A percentile compares a stretch with the other conserved stretches of the same genome.
phyloP scores from a whole-genome alignment of 2,329 filamentous ascomycete genomes.

The Paraphaeosphaeria sporulosa region DNA sequence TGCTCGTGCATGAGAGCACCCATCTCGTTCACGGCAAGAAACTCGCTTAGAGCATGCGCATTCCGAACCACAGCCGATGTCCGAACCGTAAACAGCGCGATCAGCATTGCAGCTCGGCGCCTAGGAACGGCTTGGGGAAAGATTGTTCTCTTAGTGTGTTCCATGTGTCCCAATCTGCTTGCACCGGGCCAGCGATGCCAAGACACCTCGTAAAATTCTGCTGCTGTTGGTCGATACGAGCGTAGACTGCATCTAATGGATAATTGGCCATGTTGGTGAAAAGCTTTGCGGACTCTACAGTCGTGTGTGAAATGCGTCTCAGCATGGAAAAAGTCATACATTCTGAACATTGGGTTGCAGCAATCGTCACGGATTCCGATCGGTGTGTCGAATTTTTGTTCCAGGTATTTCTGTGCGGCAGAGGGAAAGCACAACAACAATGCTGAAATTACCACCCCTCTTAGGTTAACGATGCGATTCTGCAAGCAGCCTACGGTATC shows the following conservation, averaged over 20 bases:
- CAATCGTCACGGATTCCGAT: neutral
- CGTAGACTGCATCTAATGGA: neutral
- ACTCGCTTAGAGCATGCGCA: neutral
- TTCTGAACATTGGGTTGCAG: neutral
- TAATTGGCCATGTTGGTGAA: neutral
- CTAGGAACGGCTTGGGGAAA: slow-evolving; percentile 3
- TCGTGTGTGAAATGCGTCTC: neutral
- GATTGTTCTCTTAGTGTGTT: slow-evolving; percentile 18
- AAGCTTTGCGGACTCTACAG: neutral
- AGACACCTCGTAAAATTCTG: slow-evolving; percentile 22
- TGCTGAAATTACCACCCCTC: neutral
- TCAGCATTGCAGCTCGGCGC: neutral
- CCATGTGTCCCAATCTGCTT: slow-evolving; percentile 30
- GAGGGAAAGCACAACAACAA: neutral
- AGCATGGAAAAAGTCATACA: neutral
- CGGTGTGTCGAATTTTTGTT: neutral
- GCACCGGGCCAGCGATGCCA: slow-evolving; percentile 14
- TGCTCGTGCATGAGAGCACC: neutral
- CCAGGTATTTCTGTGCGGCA: neutral
- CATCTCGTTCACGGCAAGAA: neutral
- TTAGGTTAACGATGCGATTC: neutral
- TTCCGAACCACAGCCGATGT: slow-evolving; percentile 3
- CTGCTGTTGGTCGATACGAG: neutral
- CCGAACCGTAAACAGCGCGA: neutral
- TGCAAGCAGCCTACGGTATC: slow-evolving; percentile 4